phyloP scores from a whole-genome alignment of 495 filamentous ascomycete genomes.

The Oidiodendron maius region DNA sequence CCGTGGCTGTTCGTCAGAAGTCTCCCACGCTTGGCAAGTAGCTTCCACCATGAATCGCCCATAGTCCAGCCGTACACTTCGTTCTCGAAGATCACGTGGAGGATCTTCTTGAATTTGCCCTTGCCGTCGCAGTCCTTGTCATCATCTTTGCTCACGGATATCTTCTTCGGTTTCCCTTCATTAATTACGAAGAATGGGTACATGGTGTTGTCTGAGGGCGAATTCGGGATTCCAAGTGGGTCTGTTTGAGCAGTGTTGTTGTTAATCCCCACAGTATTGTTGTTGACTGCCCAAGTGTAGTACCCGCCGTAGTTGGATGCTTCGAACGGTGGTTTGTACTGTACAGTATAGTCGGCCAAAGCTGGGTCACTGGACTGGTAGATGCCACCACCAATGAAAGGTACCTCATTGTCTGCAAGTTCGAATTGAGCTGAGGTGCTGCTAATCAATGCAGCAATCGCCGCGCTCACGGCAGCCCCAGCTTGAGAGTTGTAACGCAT shows the following conservation, averaged over 20 bases:
- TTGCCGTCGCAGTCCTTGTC: background rate
- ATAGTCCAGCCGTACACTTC: slow-evolving; percentile 20
- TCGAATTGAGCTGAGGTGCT: slow-evolving; percentile 1
- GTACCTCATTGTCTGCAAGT: background rate
- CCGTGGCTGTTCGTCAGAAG: slow-evolving; percentile 11
- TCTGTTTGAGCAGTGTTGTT: slow-evolving; percentile 10
- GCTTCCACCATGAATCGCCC: slow-evolving; percentile 12
- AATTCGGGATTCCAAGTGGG: slow-evolving; percentile 5
- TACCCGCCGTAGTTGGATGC: slow-evolving; percentile 15
- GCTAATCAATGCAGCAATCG: background rate
- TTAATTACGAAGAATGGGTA: slow-evolving; percentile 14
- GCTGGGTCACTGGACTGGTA: slow-evolving; percentile 3
- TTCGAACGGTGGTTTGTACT: slow-evolving; percentile 13
- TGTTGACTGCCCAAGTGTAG: slow-evolving; percentile 17
- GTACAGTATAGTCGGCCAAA: slow-evolving; percentile 7
- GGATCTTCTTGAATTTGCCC: slow-evolving; percentile 20
- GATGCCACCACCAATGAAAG: slow-evolving; percentile 1
- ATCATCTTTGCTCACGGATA: background rate
- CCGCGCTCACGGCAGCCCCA: background rate
- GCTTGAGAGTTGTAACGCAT: background rate
- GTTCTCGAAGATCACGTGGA: slow-evolving; percentile 20
- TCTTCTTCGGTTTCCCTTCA: slow-evolving; percentile 12
- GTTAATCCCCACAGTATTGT: slow-evolving; percentile 13
- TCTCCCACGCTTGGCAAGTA: slow-evolving; percentile 17
- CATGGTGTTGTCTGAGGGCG: background rate